Evolutionary conservation across 371 early-diverging fungal genomes (phyloP).

Genomic region (Capillidium heterosporum): DNA sequence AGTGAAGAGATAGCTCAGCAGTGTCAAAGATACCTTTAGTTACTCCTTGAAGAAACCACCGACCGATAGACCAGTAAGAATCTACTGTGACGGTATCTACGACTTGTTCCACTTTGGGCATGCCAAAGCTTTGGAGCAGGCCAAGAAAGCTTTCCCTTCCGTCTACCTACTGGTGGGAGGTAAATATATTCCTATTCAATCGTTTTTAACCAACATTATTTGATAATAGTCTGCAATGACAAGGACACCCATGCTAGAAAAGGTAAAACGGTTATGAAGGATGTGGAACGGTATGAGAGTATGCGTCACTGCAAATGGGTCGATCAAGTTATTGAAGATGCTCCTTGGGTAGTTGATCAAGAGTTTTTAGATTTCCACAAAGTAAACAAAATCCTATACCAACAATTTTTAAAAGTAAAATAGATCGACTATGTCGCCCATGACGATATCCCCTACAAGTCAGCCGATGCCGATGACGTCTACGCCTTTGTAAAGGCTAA

Average conservation of each 20-base stretch:
- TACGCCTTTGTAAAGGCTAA: slow-evolving; percentile 82
- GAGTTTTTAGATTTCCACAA: slow-evolving; percentile 73
- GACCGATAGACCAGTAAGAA: slow-evolving; percentile 51
- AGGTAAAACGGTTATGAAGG: slow-evolving; percentile 85
- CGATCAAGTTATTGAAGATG: slow-evolving; percentile 75
- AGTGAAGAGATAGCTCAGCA: too few relatives aligned
- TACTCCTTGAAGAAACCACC: slow-evolving; percentile 31
- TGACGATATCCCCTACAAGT: slow-evolving; percentile 85
- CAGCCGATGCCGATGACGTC: slow-evolving; percentile 71
- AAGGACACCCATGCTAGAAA: slow-evolving; percentile 63
- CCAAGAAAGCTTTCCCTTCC: slow-evolving; percentile 76
- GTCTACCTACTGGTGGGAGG: slow-evolving; percentile 80
- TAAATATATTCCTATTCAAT: slow-evolving; percentile 13
- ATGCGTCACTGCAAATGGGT: slow-evolving; percentile 93
- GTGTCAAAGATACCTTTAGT: neutral
- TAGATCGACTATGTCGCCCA: slow-evolving; percentile 96
- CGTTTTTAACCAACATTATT: neutral
- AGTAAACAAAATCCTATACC: slow-evolving; percentile 13
- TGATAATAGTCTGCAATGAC: slow-evolving; percentile 57
- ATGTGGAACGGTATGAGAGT: slow-evolving; percentile 72
- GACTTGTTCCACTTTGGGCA: slow-evolving; percentile 95
- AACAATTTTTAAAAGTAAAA: neutral
- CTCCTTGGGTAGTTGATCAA: slow-evolving; percentile 80
- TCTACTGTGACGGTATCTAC: slow-evolving; percentile 88
- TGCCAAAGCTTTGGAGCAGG: slow-evolving; percentile 80